Percentiles rank a stretch among this genome's conserved stretches.
Conservation (phyloP, 257 asterid species). For the Fraxinus anomala region DNA sequence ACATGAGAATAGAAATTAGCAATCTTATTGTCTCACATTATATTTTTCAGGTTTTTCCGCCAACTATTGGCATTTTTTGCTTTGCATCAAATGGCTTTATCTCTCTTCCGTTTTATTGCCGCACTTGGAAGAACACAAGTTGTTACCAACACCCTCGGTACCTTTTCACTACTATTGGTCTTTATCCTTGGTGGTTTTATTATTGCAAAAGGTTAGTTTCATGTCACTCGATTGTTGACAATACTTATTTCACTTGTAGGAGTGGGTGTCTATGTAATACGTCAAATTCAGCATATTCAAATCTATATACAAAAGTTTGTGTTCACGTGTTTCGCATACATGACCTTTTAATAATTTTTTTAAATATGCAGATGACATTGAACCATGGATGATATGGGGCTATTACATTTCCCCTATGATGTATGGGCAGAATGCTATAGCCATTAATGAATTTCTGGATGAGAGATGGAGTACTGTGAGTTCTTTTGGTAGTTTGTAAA, state of each 20-base stretch:
- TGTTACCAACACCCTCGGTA: conserved; percentile 73
- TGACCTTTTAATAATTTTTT: not conserved
- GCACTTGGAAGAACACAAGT: conserved; percentile 84
- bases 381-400: conserved; percentile 89
- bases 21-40: not conserved
- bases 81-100: conserved; percentile 87
- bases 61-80: conserved; percentile 79
- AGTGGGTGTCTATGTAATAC: not conserved
- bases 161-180: conserved; percentile 76
- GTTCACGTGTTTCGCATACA: not conserved
- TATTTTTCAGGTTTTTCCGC: conserved; percentile 67
- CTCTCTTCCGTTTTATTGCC: conserved; percentile 80
- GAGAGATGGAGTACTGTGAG: conserved; percentile 86
- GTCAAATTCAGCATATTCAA: not conserved
- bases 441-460: conserved; percentile 79
- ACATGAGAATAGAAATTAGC: not conserved
- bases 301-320: not conserved
- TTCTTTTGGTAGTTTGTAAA: conserved; percentile 15
- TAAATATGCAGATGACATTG: conserved; percentile 60
- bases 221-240: not conserved
- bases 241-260: not conserved
- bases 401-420: conserved; percentile 78
- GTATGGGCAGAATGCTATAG: conserved; percentile 86
- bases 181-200: conserved; percentile 94
- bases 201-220: conserved; percentile 71